Base-by-base conservation (phyloP, 2,329 filamentous ascomycete species). In the Malbranchea zuffiana region DNA sequence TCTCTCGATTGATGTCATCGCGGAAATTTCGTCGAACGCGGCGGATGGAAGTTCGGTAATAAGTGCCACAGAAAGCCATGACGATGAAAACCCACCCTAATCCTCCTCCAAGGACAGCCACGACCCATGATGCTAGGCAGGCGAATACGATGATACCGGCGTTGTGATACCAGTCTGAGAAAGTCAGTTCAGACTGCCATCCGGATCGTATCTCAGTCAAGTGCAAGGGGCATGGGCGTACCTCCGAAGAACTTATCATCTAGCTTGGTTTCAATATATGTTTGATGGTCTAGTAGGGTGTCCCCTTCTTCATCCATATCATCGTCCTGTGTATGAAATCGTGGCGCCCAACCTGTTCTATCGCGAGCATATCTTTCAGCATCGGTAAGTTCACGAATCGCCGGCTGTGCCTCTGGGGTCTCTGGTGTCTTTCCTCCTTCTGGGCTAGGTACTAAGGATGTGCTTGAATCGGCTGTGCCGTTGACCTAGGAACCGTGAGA, bases 121-220 rank as follows among this genome's bases (percentile, higher is more conserved):
- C 71, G 3, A 94, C 70, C 87, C 88, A 98, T 15, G 88, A 94
- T 19, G 75, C 68, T 35, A 98, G 67, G 55, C 86, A 95, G 35
- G 88, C 85, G 55, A 98, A 95, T 47, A 88, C 71, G 54, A 98
- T 95, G 44, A 98, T 67, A n/a, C 70, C 90, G 2, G 87, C 78
- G 59, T 98, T 98, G 61, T 98, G 87, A 60, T 96, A 98, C 90
- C 90, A 98, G 58, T 96, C 86, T 84, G 46, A 34, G 6, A n/a
- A 16, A 16, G 30, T 32, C 5, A 32, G 30, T 16, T 16, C 5
- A n/a, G 30, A 4, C 4, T 7, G 23, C 23, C n/a, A 25, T 25
- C 7, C n/a, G 23, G 23, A 25, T 25, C 7, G 37, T 10, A 5
- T 34, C 5, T 7, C 18, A 17, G 6, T 12, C n/a, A 16, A 10